Base-by-base conservation (phyloP, 2,329 filamentous ascomycete genomes). In the Colletotrichum acutatum region DNA sequence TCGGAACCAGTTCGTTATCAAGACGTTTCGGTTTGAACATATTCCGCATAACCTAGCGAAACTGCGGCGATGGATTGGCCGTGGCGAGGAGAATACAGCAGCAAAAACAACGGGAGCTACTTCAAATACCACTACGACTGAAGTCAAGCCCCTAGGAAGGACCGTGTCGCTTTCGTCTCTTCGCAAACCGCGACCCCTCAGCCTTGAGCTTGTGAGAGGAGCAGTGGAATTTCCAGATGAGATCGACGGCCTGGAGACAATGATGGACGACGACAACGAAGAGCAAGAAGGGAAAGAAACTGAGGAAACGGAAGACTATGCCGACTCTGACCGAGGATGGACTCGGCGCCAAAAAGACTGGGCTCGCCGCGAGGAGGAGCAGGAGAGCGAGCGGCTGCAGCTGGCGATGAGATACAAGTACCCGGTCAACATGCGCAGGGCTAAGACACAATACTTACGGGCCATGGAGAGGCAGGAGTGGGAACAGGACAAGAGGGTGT, bases 391-490 rank as follows among this genome's bases (percentile, higher is more conserved):
- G 16, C 65, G 59, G 24, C 30, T 68, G 34, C 12, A 37, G 22
- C 37, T 68, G 26, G 58, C 65, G 2, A 59, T 68, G 65, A 42
- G 26, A 12, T 60, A 64, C 34, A 72, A 68, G 32, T 60, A 58
- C n/a, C 65, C 65, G 9, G 58, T 72, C n/a, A 72, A 64, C n/a
- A 34, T 72, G 58, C 32, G 52, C 37, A 46, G n/a, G 42, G 65
- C 64, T 3, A 68, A 64, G 59, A 42, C 30, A 34, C 57, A 49
- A 16, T 72, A 63, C 22, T 22, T 58, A 32, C n/a, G 53, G 42
- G 69, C 64, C 24, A 68, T 68, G 49, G 34, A 63, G 24, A 61
- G 37, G 34, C 64, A 72, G 26, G 64, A 68, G 7, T 68, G 69
- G 64, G 69, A 72, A 30, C 34, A 37, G 7, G 42, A 52, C 58